A percentile compares a stretch with the other conserved stretches of the same genome.
Evolutionary conservation across 192 early-diverging fungal genomes (phyloP).

Genomic region (Piromyces finnis): DNA sequence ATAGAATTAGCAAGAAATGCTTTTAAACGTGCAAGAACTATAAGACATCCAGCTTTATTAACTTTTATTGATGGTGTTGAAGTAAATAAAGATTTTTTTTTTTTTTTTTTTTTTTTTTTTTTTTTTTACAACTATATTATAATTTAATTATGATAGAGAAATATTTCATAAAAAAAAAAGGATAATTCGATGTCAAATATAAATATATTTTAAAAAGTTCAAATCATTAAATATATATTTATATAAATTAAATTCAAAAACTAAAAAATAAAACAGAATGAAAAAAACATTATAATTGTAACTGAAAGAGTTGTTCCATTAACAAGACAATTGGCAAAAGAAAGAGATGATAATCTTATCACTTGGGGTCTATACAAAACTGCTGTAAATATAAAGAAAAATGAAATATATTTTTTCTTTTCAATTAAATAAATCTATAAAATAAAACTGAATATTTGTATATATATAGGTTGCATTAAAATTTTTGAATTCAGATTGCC

Average conservation of each 20-base stretch:
- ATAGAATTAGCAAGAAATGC: background rate
- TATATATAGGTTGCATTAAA: conserved; percentile 48
- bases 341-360: conserved; percentile 35
- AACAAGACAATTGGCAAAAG: conserved; percentile 18
- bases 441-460: too few relatives aligned
- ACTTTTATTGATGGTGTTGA: conserved; percentile 75
- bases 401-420: background rate
- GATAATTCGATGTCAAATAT: too few relatives aligned
- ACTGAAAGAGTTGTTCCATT: conserved; percentile 72
- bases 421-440: too few relatives aligned
- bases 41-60: conserved; percentile 77
- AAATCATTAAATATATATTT: conserved; percentile 16
- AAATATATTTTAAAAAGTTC: too few relatives aligned
- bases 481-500: conserved; percentile 74
- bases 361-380: conserved; percentile 81
- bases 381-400: conserved; percentile 31
- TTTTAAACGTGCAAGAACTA: conserved; percentile 20
- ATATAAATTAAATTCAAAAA: background rate
- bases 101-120: too few relatives aligned
- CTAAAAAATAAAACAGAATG: background rate
- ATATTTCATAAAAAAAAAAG: too few relatives aligned
- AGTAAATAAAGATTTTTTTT: too few relatives aligned
- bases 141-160: too few relatives aligned
- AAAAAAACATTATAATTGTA: conserved; percentile 66
- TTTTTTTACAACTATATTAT: too few relatives aligned